Evolutionary conservation across 2,329 filamentous ascomycete genomes (phyloP), one percentile per base, ranked within the genome.

Genomic region (Lachnellula subtilissima): DNA sequence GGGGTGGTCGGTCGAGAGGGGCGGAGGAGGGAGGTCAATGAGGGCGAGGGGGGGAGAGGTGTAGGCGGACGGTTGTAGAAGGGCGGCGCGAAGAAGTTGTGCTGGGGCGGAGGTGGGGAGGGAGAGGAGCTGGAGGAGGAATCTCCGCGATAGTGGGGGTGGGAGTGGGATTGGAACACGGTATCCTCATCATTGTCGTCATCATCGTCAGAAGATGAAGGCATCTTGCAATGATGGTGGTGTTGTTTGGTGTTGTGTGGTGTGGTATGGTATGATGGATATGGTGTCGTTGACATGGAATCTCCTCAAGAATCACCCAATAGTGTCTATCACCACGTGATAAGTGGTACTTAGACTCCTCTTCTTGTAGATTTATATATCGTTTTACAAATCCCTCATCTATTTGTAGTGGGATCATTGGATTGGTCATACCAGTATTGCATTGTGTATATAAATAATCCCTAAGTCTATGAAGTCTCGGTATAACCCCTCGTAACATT

Each of bases 31-130:
- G 91, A 96, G 0, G 93, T 97, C 62, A 99, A 76, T 1, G 90
- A 96, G 0, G 94, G 94, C 0, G 91, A 96, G 0, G 93, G 93
- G 0, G 94, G 94, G 0, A 97, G 79, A 3, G 94, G 93, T 2
- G 91, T 97, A 0, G 94, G 94, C n/a, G 94, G 94, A 3, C 93
- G 85, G 62, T 95, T 95, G 78, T 99, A 99, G 78, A 97, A 97
- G 15, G 94, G 94, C 25, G 94, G 94, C 11, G 81, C 82, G 70
- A 87, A 88, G 61, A 76, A 69, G 65, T 72, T 73, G 56, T 73
- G 74, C 59, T 71, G 73, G 35, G 75, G 71, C 32, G 71, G 75
- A 32, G 67, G 67, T 8, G 67, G 65, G 0, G 66, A 67, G 9
- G 65, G 60, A 0, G 64, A 65, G 7, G 64, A 65, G 39, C 56